phyloP scores from a whole-genome alignment of 805 yeast genomes.

The Yarrowia sp. region DNA sequence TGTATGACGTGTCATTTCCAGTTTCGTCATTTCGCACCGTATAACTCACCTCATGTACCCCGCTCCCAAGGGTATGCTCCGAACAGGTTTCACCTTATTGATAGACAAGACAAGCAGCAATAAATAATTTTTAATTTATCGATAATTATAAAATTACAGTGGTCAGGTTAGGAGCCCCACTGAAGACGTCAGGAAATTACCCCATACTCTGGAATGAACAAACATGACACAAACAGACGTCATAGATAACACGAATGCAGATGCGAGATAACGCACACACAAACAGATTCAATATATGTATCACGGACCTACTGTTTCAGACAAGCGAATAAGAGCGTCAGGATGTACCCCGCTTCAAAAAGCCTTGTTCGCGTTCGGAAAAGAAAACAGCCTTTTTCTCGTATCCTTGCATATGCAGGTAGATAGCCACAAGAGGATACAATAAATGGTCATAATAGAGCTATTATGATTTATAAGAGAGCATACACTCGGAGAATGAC shows the following conservation, averaged over 20 bases:
- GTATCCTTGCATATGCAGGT: slow-evolving; percentile 17
- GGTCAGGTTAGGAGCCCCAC: no score
- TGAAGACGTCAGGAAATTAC: no score
- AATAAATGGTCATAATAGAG: neutral
- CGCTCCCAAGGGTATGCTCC: neutral
- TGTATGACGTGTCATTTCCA: neutral
- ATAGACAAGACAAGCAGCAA: neutral
- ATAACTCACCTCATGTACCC: neutral
- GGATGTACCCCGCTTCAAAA: neutral
- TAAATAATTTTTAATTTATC: neutral
- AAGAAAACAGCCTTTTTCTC: neutral
- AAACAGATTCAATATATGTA: neutral
- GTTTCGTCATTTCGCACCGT: neutral
- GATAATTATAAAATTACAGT: no score
- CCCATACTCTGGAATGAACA: no score
- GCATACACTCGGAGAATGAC: no score
- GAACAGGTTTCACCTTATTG: slow-evolving; percentile 1
- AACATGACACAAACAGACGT: no score
- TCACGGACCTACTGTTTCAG: neutral
- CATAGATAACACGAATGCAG: no score
- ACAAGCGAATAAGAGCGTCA: neutral
- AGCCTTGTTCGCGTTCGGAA: no score
- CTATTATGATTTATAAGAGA: no score
- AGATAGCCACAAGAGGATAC: neutral
- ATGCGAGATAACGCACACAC: neutral